These are phyloP conservation scores for Pleurostoma richardsiae DNA, from an alignment of 2,329 filamentous ascomycete genomes.

Conservation along the genomic window DNA sequence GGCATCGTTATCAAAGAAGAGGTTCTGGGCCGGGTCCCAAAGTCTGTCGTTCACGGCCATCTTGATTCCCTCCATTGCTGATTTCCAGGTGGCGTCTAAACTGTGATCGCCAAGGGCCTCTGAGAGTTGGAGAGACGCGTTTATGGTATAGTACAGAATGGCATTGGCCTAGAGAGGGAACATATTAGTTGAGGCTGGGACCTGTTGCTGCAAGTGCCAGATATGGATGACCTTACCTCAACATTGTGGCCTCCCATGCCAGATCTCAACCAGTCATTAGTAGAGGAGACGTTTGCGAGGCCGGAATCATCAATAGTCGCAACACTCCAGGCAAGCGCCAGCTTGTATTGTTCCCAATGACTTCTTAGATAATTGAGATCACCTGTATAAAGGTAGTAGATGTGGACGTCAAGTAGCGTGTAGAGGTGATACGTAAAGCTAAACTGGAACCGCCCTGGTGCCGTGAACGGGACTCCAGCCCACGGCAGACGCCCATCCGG, in stretches of 20 bases:
- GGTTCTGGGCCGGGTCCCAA: too few species aligned
- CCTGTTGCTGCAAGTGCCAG: too few species aligned
- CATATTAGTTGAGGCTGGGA: too few species aligned
- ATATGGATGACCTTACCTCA: conserved; percentile 22
- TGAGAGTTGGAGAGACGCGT: conserved; percentile 41
- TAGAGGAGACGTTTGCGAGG: conserved; percentile 43
- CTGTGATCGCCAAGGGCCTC: conserved; percentile 30
- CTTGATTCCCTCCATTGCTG: too few species aligned
- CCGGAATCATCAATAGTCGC: conserved; percentile 27
- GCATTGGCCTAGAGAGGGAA: conserved; percentile 26
- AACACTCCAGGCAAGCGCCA: conserved; percentile 35
- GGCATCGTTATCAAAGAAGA: too few species aligned
- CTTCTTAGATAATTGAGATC: conserved; percentile 39
- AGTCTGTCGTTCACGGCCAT: too few species aligned
- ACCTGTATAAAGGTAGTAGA: conserved; percentile 51
- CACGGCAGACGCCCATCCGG: conserved; percentile 33
- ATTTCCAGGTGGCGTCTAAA: neutral
- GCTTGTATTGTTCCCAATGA: conserved; percentile 43
- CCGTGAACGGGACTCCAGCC: conserved; percentile 35
- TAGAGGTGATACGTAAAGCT: conserved; percentile 55
- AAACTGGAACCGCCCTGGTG: too few species aligned
- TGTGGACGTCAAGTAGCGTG: conserved; percentile 52
- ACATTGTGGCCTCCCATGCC: conserved; percentile 45
- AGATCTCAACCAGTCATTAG: conserved; percentile 45
- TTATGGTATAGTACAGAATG: conserved; percentile 45